Conservation (phyloP, 192 early-diverging fungal genomes). For the Podila minutissima region DNA sequence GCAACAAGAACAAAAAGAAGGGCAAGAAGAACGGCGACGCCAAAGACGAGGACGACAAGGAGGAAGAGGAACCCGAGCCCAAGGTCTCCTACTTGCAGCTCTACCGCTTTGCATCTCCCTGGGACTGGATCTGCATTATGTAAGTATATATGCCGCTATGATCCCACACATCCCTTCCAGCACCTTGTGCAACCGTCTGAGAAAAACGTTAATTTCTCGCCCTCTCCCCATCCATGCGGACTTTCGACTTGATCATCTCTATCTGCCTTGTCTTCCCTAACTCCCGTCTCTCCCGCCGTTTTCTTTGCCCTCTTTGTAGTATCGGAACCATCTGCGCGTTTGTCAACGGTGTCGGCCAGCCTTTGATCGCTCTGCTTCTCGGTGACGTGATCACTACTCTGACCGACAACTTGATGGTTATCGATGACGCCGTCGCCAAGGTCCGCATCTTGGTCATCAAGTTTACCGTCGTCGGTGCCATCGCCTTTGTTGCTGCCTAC, state of each 20-base stretch:
- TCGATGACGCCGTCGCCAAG: not conserved
- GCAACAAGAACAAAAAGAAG: not conserved
- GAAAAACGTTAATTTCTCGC: too few relatives aligned
- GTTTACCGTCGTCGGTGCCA: slow-evolving; percentile 59
- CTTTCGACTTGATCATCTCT: too few relatives aligned
- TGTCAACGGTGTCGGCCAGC: slow-evolving; percentile 28
- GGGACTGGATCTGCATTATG: slow-evolving; percentile 54
- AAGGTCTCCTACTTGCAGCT: slow-evolving; percentile 64
- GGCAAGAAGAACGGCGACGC: not conserved
- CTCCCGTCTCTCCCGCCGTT: too few relatives aligned
- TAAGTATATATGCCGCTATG: slow-evolving; percentile 6
- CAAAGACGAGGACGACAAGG: not conserved
- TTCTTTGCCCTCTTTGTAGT: slow-evolving; percentile 1
- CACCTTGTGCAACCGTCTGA: too few relatives aligned
- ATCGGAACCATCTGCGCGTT: slow-evolving; percentile 27
- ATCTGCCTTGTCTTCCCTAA: too few relatives aligned
- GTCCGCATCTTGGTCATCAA: slow-evolving; percentile 4
- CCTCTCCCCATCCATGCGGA: too few relatives aligned
- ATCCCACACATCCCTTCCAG: too few relatives aligned
- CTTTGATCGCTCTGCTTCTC: slow-evolving; percentile 34
- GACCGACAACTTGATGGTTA: not conserved
- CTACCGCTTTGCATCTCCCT: slow-evolving; percentile 71
- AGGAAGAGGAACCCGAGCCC: slow-evolving; percentile 44
- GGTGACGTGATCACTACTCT: slow-evolving; percentile 8
- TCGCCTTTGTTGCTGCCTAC: slow-evolving; percentile 65